A percentile compares a stretch with the other conserved stretches of the same genome.
These are phyloP conservation scores for Venturia nashicola DNA, from an alignment of 2,329 filamentous ascomycete genomes.

Conservation along the genomic window DNA sequence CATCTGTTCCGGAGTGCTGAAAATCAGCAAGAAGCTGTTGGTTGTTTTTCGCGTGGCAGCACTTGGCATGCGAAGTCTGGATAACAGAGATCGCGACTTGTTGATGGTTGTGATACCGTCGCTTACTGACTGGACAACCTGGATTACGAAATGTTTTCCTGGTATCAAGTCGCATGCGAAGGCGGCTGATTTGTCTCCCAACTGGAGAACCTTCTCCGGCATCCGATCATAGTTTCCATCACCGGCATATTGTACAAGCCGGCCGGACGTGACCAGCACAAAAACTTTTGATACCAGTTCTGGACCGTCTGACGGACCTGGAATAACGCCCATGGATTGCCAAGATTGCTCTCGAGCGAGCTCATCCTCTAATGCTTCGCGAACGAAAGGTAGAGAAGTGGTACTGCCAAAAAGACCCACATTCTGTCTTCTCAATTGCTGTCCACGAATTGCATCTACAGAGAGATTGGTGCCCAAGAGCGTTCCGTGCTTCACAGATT, in stretches of 20 bases:
- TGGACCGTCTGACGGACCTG: conserved; percentile 26
- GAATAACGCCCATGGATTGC: neutral
- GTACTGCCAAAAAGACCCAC: conserved; percentile 6
- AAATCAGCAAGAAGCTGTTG: conserved; percentile 57
- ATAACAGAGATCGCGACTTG: conserved; percentile 47
- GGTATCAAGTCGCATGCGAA: conserved; percentile 72
- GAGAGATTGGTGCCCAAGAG: conserved; percentile 56
- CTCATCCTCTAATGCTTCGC: neutral
- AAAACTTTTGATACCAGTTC: conserved; percentile 64
- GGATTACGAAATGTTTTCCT: conserved; percentile 68
- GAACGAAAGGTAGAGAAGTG: conserved; percentile 7
- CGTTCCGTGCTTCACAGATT: conserved; percentile 63
- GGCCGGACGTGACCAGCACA: conserved; percentile 57
- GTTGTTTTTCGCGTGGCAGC: conserved; percentile 41
- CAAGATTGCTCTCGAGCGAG: neutral
- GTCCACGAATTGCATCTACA: conserved; percentile 36
- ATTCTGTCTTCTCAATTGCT: conserved; percentile 3
- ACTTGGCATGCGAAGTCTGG: conserved; percentile 49
- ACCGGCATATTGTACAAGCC: conserved; percentile 61
- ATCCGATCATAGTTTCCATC: conserved; percentile 58
- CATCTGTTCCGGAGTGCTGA: conserved; percentile 63
- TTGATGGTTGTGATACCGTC: conserved; percentile 40
- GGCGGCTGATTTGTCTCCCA: conserved; percentile 64
- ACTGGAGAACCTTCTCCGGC: conserved; percentile 61
- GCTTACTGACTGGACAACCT: conserved; percentile 54